Conservation (phyloP, 75 land plant genomes). For the Pseudotsuga menziesii region DNA sequence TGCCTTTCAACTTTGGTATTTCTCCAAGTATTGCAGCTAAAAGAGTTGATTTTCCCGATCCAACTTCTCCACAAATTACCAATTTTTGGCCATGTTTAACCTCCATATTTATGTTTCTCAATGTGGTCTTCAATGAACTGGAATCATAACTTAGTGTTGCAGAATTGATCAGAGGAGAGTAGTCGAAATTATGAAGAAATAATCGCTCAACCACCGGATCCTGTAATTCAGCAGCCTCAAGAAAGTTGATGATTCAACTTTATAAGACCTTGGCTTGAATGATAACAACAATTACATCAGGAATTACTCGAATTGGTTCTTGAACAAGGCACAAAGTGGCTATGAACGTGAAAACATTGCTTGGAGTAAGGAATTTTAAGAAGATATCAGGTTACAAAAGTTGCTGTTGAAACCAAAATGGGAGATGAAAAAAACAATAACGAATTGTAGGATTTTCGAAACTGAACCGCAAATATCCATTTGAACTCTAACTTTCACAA, state of each 20-base stretch:
- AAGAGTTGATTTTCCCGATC: conserved; percentile 85
- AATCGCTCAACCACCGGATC: background rate
- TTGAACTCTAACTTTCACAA: conserved; percentile 23
- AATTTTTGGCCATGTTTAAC: conserved; percentile 54
- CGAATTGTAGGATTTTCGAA: conserved; percentile 17
- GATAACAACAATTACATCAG: conserved; percentile 30
- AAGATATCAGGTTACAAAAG: conserved; percentile 27
- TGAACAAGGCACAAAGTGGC: conserved; percentile 38
- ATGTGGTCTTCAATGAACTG: conserved; percentile 30
- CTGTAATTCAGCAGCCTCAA: conserved; percentile 14
- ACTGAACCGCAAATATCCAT: conserved; percentile 25
- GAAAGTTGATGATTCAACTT: conserved; percentile 15
- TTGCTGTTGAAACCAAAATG: conserved; percentile 27
- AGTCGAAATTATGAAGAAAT: background rate
- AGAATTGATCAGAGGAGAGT: conserved; percentile 30
- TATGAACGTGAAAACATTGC: conserved; percentile 44
- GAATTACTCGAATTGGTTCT: conserved; percentile 35
- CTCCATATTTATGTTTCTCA: conserved; percentile 49
- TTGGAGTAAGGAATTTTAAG: conserved; percentile 26
- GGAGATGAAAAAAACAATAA: conserved; percentile 33
- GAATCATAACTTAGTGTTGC: conserved; percentile 59
- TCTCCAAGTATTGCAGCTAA: conserved; percentile 89
- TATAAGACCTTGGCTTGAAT: conserved; percentile 29
- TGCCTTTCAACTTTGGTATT: conserved; percentile 54
- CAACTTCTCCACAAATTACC: conserved; percentile 92